Evolutionary conservation across 2,329 filamentous ascomycete genomes (phyloP).

Genomic region (Ceratocystis eucalypticola): DNA sequence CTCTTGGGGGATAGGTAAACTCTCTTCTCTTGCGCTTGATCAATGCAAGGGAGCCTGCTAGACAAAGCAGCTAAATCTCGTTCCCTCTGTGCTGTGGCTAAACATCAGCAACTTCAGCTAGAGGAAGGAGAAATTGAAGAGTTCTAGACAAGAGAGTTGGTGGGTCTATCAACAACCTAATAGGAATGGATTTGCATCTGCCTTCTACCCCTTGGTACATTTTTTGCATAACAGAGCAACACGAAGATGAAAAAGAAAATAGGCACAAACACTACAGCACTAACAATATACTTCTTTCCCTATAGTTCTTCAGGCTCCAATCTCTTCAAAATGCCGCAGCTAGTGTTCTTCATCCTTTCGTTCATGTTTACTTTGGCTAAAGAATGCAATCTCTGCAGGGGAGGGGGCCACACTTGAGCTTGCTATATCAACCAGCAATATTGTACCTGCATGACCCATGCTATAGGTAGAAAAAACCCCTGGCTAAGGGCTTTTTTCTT

Average conservation of each 20-base stretch:
- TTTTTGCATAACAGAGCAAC: too few species aligned
- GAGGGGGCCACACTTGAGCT: background rate
- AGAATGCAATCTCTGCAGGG: background rate
- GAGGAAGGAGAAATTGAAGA: background rate
- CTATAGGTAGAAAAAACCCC: background rate
- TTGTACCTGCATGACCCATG: conserved; percentile 9
- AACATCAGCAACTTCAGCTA: background rate
- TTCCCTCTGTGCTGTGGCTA: background rate
- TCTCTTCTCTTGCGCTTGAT: background rate
- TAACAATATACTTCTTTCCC: background rate
- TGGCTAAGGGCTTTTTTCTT: background rate
- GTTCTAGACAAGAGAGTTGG: too few species aligned
- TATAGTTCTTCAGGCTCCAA: background rate
- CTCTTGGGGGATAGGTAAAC: background rate
- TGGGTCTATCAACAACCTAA: too few species aligned
- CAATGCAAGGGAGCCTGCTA: background rate
- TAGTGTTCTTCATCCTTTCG: background rate
- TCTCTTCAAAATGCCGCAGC: background rate
- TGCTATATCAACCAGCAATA: background rate
- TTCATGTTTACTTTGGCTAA: background rate
- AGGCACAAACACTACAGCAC: background rate
- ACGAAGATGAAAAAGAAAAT: too few species aligned
- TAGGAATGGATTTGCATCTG: too few species aligned
- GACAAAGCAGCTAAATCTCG: background rate
- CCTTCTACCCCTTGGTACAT: too few species aligned